A percentile compares a stretch with the other conserved stretches of the same genome.
Evolutionary conservation across 164 flowering plant genomes (phyloP).

Genomic region (Sextonia rubra): DNA sequence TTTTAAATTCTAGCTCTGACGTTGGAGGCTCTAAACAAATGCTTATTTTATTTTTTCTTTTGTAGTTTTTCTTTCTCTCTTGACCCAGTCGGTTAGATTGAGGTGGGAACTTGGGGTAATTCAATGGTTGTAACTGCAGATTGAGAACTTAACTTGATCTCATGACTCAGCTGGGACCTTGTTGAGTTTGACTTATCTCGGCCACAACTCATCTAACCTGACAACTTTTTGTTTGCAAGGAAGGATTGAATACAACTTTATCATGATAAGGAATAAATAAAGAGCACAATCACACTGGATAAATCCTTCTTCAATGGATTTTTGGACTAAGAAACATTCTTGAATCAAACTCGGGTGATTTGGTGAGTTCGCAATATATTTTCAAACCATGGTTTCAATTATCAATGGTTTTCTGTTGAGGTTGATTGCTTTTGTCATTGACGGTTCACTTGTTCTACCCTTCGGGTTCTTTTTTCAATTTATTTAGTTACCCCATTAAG

Average conservation of each 20-base stretch:
- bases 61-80: not conserved
- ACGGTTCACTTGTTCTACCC: conserved; percentile 17
- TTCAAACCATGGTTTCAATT: conserved; percentile 1
- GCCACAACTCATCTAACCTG: not conserved
- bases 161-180: not conserved
- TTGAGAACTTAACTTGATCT: not conserved
- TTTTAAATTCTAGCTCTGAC: conserved; percentile 15
- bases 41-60: not conserved
- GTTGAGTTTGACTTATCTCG: not conserved
- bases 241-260: not conserved
- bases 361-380: not conserved
- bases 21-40: conserved; percentile 6
- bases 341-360: not conserved
- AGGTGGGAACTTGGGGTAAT: conserved; percentile 3
- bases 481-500: conserved; percentile 13
- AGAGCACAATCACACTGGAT: too few species aligned
- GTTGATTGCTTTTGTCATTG: conserved; percentile 21
- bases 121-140: not conserved
- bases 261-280: not conserved
- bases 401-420: conserved; percentile 5
- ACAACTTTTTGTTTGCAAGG: too few species aligned
- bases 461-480: conserved; percentile 4
- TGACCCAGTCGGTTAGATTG: conserved; percentile 8
- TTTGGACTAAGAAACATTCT: not conserved
- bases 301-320: too few species aligned